phyloP scores from a whole-genome alignment of 108 stramenopile genomes.

The Nitzschia sp. region DNA sequence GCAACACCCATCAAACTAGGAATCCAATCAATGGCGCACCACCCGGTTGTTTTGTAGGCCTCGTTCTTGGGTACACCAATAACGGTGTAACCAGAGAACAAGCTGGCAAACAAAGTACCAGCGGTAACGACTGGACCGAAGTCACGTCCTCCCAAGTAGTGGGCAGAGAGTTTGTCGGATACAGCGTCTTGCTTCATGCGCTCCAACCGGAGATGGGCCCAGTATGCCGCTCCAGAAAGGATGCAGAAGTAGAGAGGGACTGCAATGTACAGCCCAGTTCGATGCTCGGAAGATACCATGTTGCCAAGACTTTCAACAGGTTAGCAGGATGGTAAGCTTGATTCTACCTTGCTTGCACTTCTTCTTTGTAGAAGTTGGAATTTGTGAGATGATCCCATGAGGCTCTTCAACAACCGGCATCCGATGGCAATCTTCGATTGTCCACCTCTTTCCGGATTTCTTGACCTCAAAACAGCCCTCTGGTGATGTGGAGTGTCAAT shows the following conservation, averaged over 20 bases:
- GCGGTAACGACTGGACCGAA: conserved; percentile 37
- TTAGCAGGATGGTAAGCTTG: too few relatives aligned
- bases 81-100: conserved; percentile 41
- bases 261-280: conserved; percentile 23
- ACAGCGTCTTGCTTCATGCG: conserved; percentile 12
- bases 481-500: too few relatives aligned
- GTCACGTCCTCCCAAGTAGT: conserved; percentile 35
- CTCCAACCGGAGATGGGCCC: conserved; percentile 18
- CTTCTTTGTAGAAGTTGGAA: too few relatives aligned
- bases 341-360: too few relatives aligned
- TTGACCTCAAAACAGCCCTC: too few relatives aligned
- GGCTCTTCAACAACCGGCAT: too few relatives aligned
- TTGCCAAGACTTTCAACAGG: too few relatives aligned
- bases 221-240: conserved; percentile 7
- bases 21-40: too few relatives aligned
- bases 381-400: too few relatives aligned
- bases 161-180: conserved; percentile 25
- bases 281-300: background rate
- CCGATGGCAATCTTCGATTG: too few relatives aligned
- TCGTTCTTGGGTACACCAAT: conserved; percentile 42
- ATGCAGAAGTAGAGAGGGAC: conserved; percentile 31
- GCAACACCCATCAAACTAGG: too few relatives aligned
- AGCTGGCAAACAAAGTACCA: conserved; percentile 37
- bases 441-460: too few relatives aligned
- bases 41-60: conserved; percentile 1